Conservation (phyloP, 1,284 basidiomycete species). For the Pascua sp. region DNA sequence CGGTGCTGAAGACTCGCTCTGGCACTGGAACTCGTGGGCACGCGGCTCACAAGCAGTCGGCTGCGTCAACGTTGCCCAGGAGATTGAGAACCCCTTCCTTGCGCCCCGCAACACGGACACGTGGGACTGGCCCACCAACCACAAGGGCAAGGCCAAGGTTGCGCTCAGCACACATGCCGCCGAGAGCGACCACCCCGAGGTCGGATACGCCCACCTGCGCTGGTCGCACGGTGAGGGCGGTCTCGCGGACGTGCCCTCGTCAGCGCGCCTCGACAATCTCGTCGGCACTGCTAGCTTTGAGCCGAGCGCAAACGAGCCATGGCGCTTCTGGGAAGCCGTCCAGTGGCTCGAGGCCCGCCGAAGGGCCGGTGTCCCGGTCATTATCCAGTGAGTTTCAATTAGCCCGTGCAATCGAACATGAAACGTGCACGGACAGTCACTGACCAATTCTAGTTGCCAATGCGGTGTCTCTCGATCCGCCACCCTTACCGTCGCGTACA, state of each 20-base stretch:
- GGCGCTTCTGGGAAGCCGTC: constrained; percentile 74
- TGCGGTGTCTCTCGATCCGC: constrained; percentile 94
- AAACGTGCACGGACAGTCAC: background rate
- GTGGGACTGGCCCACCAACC: constrained; percentile 4
- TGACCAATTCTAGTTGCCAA: constrained; percentile 65
- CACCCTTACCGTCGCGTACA: constrained; percentile 85
- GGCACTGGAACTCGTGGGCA: constrained; percentile 41
- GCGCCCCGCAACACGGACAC: constrained; percentile 1
- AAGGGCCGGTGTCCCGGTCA: constrained; percentile 67
- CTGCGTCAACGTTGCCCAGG: constrained; percentile 91
- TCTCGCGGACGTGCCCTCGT: constrained; percentile 59
- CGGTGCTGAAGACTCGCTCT: constrained; percentile 89
- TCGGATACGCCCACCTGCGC: constrained; percentile 86
- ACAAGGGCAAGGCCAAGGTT: constrained; percentile 20
- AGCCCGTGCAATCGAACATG: background rate
- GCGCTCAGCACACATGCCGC: constrained; percentile 18
- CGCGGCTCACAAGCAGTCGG: constrained; percentile 15
- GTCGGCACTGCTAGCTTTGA: background rate
- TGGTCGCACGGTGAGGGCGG: constrained; percentile 94
- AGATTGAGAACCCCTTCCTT: constrained; percentile 76
- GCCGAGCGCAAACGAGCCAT: constrained; percentile 14
- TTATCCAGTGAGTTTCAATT: constrained; percentile 71
- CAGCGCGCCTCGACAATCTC: constrained; percentile 24
- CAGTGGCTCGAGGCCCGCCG: constrained; percentile 73
- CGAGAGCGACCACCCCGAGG: constrained; percentile 58